Percentiles rank a stretch among this genome's conserved stretches.
phyloP scores from a whole-genome alignment of 2,329 filamentous ascomycete species.

The Didymella segeticola region DNA sequence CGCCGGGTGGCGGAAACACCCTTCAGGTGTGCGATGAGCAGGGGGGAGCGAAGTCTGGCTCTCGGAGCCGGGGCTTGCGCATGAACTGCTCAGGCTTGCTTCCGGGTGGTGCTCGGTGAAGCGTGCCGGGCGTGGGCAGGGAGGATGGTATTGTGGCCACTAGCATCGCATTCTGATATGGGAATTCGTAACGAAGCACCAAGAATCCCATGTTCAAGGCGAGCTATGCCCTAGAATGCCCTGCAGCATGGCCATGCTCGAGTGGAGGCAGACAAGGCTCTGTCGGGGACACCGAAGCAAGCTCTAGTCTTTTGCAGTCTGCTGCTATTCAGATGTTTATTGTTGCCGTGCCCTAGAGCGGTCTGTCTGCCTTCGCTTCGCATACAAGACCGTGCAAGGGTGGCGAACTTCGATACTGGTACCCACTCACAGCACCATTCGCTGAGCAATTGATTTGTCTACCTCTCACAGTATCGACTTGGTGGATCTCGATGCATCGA shows the following conservation, averaged over 20 bases:
- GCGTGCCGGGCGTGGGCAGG: not conserved
- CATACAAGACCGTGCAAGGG: too few relatives aligned
- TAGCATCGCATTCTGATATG: conserved; percentile 3
- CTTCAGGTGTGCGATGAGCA: not conserved
- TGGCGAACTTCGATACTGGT: conserved; percentile 10
- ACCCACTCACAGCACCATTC: not conserved
- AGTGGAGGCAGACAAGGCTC: conserved; percentile 7
- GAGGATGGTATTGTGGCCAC: not conserved
- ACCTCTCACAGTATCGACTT: not conserved
- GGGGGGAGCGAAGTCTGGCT: not conserved
- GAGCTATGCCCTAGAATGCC: not conserved
- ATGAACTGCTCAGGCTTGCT: conserved; percentile 5
- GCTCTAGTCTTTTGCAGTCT: not conserved
- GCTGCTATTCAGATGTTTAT: not conserved
- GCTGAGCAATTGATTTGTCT: not conserved
- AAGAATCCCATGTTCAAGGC: conserved; percentile 13
- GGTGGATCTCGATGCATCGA: conserved; percentile 3
- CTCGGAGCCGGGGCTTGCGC: not conserved
- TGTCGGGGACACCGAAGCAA: conserved; percentile 3
- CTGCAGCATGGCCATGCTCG: not conserved
- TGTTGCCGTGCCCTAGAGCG: not conserved
- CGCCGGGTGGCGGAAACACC: conserved; percentile 11
- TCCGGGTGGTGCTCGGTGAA: conserved; percentile 14
- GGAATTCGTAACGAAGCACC: conserved; percentile 15
- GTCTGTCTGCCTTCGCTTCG: not conserved